A percentile compares a stretch with the other conserved stretches of the same genome.
Conservation (phyloP, 1,284 basidiomycete genomes). For the Calocybe gambosa region DNA sequence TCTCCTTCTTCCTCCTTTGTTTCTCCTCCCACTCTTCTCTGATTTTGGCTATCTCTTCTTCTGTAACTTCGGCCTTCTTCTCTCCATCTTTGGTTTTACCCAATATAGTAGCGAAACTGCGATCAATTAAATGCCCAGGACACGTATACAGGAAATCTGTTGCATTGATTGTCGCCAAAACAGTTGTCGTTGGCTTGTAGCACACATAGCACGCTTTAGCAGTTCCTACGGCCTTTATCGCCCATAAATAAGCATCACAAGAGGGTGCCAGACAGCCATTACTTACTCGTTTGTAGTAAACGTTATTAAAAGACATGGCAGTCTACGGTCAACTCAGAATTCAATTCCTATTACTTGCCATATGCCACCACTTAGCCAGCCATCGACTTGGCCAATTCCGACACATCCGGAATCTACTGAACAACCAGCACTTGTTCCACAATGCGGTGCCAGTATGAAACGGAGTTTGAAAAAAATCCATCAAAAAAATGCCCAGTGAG, state of each 20-base stretch:
- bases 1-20: conserved; percentile 53
- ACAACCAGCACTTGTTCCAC: too few relatives aligned
- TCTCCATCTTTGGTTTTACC: conserved; percentile 30
- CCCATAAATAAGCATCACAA: conserved; percentile 16
- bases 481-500: conserved; percentile 22
- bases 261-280: background rate
- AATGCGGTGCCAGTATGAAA: conserved; percentile 4
- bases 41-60: conserved; percentile 68
- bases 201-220: conserved; percentile 67
- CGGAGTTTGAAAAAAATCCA: conserved; percentile 35
- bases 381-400: background rate
- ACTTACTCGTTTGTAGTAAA: conserved; percentile 78
- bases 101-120: conserved; percentile 59
- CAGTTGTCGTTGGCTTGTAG: conserved; percentile 65
- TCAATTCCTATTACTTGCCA: too few relatives aligned
- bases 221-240: conserved; percentile 55
- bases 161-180: conserved; percentile 68
- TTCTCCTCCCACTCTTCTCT: conserved; percentile 77
- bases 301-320: conserved; percentile 64
- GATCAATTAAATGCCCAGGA: conserved; percentile 59
- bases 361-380: too few relatives aligned
- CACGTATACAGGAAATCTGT: conserved; percentile 76
- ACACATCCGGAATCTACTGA: background rate
- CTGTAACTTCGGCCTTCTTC: conserved; percentile 40
- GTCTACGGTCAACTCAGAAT: background rate